These are phyloP conservation scores for Alectoria sarmentosa DNA, from an alignment of 495 filamentous ascomycete species.

Conservation along the genomic window DNA sequence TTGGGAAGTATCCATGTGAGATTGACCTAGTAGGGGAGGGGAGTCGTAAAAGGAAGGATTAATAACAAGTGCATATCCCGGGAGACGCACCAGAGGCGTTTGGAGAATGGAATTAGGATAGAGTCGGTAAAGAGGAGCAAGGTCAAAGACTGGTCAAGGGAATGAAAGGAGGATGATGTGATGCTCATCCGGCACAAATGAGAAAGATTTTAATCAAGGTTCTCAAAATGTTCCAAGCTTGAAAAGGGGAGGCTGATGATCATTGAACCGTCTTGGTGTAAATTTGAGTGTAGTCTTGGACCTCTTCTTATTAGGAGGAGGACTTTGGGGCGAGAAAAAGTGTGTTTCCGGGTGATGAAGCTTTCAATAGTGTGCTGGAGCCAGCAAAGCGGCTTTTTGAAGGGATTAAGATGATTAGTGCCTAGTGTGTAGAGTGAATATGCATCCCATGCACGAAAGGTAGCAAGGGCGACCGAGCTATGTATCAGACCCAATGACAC, in stretches of 20 bases:
- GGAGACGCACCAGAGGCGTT: slow-evolving; percentile 7
- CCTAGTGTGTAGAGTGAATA: slow-evolving; percentile 21
- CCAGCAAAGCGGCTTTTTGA: slow-evolving; percentile 20
- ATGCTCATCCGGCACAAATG: slow-evolving; percentile 16
- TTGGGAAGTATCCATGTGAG: slow-evolving; percentile 16
- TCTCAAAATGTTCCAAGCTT: slow-evolving; percentile 8
- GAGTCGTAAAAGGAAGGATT: slow-evolving; percentile 13
- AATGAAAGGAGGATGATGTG: slow-evolving; percentile 22
- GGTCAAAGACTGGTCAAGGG: slow-evolving; percentile 17
- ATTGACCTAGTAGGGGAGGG: slow-evolving; percentile 10
- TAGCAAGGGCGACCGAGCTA: slow-evolving; percentile 22
- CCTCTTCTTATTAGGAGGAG: not conserved
- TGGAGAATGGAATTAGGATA: slow-evolving; percentile 21
- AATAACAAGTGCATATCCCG: slow-evolving; percentile 24
- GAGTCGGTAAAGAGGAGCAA: slow-evolving; percentile 16
- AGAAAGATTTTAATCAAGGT: slow-evolving; percentile 10
- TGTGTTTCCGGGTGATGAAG: slow-evolving; percentile 12
- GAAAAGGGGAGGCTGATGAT: slow-evolving; percentile 15
- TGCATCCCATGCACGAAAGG: slow-evolving; percentile 17
- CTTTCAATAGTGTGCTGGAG: slow-evolving; percentile 19
- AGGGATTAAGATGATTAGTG: slow-evolving; percentile 15
- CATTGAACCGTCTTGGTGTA: slow-evolving; percentile 7
- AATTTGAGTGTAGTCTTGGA: not conserved
- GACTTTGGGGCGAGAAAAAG: slow-evolving; percentile 18
- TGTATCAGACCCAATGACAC: slow-evolving; percentile 27